Evolutionary conservation across 352 stramenopile species (phyloP).

Genomic region (Peronospora farinosa): DNA sequence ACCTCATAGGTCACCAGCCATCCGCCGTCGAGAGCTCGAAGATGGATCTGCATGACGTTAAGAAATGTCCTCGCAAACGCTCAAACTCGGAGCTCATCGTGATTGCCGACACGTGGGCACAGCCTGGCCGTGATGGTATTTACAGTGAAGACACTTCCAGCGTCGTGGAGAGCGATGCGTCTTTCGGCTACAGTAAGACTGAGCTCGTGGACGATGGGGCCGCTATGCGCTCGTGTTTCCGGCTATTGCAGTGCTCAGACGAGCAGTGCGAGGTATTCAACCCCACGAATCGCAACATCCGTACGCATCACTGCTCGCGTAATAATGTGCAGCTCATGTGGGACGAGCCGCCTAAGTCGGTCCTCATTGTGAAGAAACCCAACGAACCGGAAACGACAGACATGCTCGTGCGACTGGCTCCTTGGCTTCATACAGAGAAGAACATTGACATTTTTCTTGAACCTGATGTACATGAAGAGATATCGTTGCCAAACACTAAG

Average conservation of each 20-base stretch:
- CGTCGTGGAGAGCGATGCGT: conserved; percentile 39
- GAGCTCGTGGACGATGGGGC: conserved; percentile 24
- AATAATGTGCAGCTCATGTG: conserved; percentile 89
- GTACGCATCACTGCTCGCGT: conserved; percentile 72
- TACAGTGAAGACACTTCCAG: conserved; percentile 61
- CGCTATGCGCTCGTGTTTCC: conserved; percentile 57
- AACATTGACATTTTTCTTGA: conserved; percentile 70
- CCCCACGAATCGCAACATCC: conserved; percentile 80
- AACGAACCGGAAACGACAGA: conserved; percentile 73
- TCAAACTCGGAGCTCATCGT: conserved; percentile 84
- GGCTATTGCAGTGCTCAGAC: conserved; percentile 79
- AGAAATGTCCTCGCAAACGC: conserved; percentile 49
- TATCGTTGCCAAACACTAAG: conserved; percentile 43
- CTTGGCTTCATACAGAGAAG: conserved; percentile 75
- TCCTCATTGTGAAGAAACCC: conserved; percentile 87
- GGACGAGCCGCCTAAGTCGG: conserved; percentile 72
- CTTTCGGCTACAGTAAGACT: conserved; percentile 41
- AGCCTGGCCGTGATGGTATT: conserved; percentile 57
- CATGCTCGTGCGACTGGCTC: conserved; percentile 53
- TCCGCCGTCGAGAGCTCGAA: conserved; percentile 25
- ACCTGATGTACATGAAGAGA: conserved; percentile 61
- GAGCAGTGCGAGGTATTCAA: conserved; percentile 86
- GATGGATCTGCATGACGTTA: conserved; percentile 40
- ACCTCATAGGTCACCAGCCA: conserved; percentile 46
- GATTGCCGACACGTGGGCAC: conserved; percentile 71